phyloP scores from a whole-genome alignment of 805 yeast species.

The Candida ortonii region DNA sequence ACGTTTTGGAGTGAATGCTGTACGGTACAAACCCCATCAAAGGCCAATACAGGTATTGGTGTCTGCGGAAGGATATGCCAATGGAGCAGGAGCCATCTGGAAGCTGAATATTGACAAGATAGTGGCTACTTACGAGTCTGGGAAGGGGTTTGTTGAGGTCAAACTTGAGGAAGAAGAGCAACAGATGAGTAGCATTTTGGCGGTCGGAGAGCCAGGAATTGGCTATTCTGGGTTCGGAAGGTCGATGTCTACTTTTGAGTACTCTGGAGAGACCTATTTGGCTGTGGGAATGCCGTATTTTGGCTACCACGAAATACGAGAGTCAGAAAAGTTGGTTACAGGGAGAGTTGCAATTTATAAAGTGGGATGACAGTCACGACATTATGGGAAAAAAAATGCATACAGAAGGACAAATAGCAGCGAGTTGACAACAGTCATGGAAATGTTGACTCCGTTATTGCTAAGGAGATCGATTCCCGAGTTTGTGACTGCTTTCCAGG shows the following conservation, averaged over 20 bases:
- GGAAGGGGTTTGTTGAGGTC: conserved; percentile 1
- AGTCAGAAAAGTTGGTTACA: conserved; percentile 25
- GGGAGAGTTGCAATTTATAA: conserved; percentile 33
- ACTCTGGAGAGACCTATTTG: conserved; percentile 20
- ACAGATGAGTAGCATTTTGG: conserved; percentile 17
- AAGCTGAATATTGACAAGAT: conserved; percentile 26
- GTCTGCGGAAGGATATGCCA: conserved; percentile 33
- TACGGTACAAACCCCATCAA: too few species aligned
- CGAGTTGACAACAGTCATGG: conserved; percentile 4
- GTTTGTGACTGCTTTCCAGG: neutral
- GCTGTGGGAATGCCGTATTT: conserved; percentile 37
- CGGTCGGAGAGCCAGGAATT: conserved; percentile 23
- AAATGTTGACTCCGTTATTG: conserved; percentile 10
- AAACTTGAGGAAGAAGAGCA: conserved; percentile 11
- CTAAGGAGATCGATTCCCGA: conserved; percentile 9
- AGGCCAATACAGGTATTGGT: conserved; percentile 29
- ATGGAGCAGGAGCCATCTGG: conserved; percentile 50
- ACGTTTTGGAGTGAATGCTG: conserved; percentile 22
- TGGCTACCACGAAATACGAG: conserved; percentile 23
- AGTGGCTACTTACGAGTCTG: conserved; percentile 2
- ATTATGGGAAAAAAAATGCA: neutral
- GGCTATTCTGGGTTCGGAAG: conserved; percentile 46
- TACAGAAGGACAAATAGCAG: neutral
- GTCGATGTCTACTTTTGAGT: conserved; percentile 30
- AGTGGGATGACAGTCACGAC: neutral